phyloP scores from a whole-genome alignment of 305 asterid species.

The Lippia alba region DNA sequence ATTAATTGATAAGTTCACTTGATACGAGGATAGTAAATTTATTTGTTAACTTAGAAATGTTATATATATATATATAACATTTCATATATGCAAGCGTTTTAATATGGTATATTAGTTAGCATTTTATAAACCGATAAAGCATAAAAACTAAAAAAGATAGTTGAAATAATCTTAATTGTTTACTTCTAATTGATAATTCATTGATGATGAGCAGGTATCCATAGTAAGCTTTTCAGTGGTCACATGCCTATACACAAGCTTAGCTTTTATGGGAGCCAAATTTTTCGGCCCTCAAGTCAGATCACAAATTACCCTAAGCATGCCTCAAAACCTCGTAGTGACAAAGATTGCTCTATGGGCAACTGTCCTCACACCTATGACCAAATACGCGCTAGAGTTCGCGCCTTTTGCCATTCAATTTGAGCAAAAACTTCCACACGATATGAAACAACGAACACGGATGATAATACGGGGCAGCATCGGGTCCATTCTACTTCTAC shows the following conservation, averaged over 20 bases:
- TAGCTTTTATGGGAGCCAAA: conserved; percentile 78
- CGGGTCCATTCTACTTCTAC: conserved; percentile 59
- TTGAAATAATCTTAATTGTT: too few relatives aligned
- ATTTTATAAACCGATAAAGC: too few relatives aligned
- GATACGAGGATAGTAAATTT: too few relatives aligned
- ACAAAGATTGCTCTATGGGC: conserved; percentile 84
- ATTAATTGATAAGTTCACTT: too few relatives aligned
- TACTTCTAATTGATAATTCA: too few relatives aligned
- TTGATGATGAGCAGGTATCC: conserved; percentile 49
- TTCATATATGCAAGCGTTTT: too few relatives aligned
- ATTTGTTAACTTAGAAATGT: too few relatives aligned
- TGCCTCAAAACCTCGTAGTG: conserved; percentile 54
- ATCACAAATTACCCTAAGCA: conserved; percentile 76
- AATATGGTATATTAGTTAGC: too few relatives aligned
- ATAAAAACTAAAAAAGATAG: too few relatives aligned
- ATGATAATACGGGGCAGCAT: conserved; percentile 56
- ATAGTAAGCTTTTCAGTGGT: conserved; percentile 71
- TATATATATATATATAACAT: too few relatives aligned
- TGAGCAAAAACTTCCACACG: conserved; percentile 51
- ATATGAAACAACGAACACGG: conserved; percentile 51
- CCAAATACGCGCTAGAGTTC: conserved; percentile 75
- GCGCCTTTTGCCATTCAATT: conserved; percentile 75
- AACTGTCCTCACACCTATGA: conserved; percentile 70
- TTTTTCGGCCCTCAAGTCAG: conserved; percentile 69
- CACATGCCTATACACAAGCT: conserved; percentile 54